These are phyloP conservation scores for Phytophthora foliorum DNA, from an alignment of 352 stramenopile species.

Conservation along the genomic window DNA sequence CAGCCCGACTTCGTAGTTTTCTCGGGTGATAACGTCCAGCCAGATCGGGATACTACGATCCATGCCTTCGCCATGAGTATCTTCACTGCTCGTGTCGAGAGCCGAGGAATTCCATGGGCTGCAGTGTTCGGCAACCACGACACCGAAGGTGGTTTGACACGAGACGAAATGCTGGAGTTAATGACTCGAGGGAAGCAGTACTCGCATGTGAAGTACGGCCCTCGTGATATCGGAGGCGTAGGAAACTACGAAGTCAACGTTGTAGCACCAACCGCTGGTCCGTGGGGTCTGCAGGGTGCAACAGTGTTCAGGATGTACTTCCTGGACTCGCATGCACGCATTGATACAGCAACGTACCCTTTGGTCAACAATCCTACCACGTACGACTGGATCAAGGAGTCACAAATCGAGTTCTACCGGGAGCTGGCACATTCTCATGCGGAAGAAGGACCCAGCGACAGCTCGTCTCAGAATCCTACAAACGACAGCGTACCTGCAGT, in stretches of 20 bases:
- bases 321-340: constrained; percentile 57
- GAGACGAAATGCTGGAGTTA: constrained; percentile 52
- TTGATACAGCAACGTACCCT: constrained; percentile 41
- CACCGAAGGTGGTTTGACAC: constrained; percentile 51
- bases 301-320: constrained; percentile 81
- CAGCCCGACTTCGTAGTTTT: constrained; percentile 77
- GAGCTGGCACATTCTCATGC: constrained; percentile 39
- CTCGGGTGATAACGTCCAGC: constrained; percentile 70
- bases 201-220: constrained; percentile 62
- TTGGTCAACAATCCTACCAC: constrained; percentile 31
- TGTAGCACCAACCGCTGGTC: constrained; percentile 44
- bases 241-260: constrained; percentile 75
- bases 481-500: constrained; percentile 41
- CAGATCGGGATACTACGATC: constrained; percentile 24
- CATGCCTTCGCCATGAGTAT: constrained; percentile 45
- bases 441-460: constrained; percentile 10
- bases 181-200: constrained; percentile 44
- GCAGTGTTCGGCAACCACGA: constrained; percentile 80
- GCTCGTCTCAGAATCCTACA: constrained; percentile 11
- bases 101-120: constrained; percentile 58
- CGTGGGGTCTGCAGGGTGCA: constrained; percentile 42
- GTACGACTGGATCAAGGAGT: constrained; percentile 64
- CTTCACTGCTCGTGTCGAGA: constrained; percentile 49
- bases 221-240: constrained; percentile 55
- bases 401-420: constrained; percentile 55